phyloP scores from a whole-genome alignment of 768 basidiomycete genomes.

The Auriscalpium microsporum region DNA sequence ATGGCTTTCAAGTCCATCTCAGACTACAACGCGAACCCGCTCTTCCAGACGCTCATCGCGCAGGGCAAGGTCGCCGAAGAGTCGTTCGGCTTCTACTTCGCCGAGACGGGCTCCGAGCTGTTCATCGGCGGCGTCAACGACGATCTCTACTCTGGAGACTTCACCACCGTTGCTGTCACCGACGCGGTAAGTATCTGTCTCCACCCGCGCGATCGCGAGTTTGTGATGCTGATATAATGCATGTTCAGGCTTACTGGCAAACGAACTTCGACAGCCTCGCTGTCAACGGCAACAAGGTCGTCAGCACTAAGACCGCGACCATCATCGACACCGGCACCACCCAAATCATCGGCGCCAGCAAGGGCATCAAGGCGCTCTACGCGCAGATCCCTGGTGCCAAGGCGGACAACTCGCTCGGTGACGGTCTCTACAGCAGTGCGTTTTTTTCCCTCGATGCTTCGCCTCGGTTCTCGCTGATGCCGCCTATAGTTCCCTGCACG shows the following conservation, averaged over 20 bases:
- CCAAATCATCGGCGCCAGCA: constrained; percentile 16
- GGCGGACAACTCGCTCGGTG: background rate
- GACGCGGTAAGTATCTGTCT: background rate
- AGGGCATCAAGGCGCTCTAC: no score
- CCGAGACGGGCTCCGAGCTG: constrained; percentile 2
- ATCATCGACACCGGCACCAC: constrained; percentile 27
- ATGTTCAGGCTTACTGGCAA: constrained; percentile 5
- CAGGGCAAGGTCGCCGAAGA: background rate
- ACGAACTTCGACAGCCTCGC: constrained; percentile 18
- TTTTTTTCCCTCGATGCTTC: background rate
- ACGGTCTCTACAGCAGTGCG: background rate
- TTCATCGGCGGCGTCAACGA: constrained; percentile 9
- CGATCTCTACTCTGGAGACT: constrained; percentile 2
- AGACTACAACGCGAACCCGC: background rate
- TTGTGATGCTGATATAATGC: constrained; percentile 21
- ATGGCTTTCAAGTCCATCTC: background rate
- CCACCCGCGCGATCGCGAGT: constrained; percentile 1
- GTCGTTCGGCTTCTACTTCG: background rate
- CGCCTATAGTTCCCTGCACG: constrained; percentile 17
- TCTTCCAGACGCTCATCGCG: background rate
- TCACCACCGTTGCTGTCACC: constrained; percentile 3
- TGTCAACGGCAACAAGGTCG: constrained; percentile 14
- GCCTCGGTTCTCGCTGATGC: background rate
- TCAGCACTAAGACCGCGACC: constrained; percentile 4
- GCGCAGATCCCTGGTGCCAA: no score